Evolutionary conservation across 495 filamentous ascomycete species (phyloP).

Genomic region (Xylaria grammica): DNA sequence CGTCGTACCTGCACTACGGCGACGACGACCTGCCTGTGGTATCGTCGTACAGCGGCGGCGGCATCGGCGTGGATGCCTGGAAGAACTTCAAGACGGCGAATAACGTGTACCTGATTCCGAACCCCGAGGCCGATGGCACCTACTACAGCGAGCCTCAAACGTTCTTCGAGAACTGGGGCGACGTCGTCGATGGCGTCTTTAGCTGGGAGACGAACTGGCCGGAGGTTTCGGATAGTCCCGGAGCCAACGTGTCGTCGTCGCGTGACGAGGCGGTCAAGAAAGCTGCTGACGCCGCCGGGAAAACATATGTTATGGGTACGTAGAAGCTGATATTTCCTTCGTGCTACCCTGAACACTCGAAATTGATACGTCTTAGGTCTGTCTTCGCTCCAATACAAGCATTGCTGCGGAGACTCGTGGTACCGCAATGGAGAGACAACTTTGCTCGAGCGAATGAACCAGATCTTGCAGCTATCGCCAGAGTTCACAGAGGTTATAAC

Average conservation of each 20-base stretch:
- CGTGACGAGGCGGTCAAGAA: conserved; percentile 31
- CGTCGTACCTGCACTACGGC: conserved; percentile 37
- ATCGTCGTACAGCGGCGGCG: conserved; percentile 39
- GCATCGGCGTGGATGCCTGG: conserved; percentile 32
- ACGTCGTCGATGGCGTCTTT: conserved; percentile 41
- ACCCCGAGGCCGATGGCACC: conserved; percentile 31
- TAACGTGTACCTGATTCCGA: conserved; percentile 41
- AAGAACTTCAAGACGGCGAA: conserved; percentile 33
- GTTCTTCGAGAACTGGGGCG: conserved; percentile 30
- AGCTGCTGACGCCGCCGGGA: conserved; percentile 33
- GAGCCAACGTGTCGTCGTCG: conserved; percentile 28
- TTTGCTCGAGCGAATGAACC: conserved; percentile 41
- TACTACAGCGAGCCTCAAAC: conserved; percentile 32
- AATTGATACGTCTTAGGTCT: conserved; percentile 26
- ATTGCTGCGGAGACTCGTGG: conserved; percentile 40
- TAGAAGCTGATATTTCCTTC: conserved; percentile 15
- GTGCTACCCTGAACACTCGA: background rate
- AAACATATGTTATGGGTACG: conserved; percentile 45
- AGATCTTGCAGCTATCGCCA: conserved; percentile 37
- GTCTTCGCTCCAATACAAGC: conserved; percentile 48
- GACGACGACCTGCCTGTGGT: conserved; percentile 31
- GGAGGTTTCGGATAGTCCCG: conserved; percentile 26
- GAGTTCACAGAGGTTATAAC: conserved; percentile 43
- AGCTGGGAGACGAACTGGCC: conserved; percentile 46
- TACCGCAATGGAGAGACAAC: conserved; percentile 52